Evolutionary conservation across 768 basidiomycete species (phyloP).

Genomic region (Tulasnella sp.): DNA sequence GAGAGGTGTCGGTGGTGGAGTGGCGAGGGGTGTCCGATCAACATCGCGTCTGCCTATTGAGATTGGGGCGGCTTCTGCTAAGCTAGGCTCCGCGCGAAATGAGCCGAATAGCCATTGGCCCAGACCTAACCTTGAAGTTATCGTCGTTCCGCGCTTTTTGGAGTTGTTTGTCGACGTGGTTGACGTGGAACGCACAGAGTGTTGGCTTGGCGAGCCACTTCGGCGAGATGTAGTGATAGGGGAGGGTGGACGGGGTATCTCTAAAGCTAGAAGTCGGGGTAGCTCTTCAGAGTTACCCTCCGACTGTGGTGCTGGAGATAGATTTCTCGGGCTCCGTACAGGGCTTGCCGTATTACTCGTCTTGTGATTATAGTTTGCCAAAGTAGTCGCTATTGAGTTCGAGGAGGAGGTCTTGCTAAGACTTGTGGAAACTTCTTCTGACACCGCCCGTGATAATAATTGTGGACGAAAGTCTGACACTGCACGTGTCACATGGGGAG

Average conservation of each 20-base stretch:
- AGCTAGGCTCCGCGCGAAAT: constrained; percentile 12
- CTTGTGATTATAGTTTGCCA: constrained; percentile 10
- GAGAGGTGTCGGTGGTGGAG: background rate
- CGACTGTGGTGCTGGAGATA: background rate
- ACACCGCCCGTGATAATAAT: background rate
- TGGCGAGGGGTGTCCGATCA: background rate
- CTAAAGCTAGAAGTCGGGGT: too few relatives aligned
- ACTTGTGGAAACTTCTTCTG: background rate
- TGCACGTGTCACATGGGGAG: background rate
- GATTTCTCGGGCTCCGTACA: background rate
- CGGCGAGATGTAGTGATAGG: background rate
- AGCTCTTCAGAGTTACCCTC: background rate
- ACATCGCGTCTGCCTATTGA: constrained; percentile 3
- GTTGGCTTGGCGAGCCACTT: constrained; percentile 56
- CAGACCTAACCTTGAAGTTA: constrained; percentile 9
- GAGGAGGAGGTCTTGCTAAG: constrained; percentile 1
- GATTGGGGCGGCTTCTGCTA: constrained; percentile 14
- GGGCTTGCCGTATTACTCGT: background rate
- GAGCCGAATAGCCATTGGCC: constrained; percentile 12
- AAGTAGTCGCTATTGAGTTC: constrained; percentile 3
- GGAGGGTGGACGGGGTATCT: background rate
- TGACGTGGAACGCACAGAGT: constrained; percentile 50
- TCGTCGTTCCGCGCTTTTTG: background rate
- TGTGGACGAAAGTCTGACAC: constrained; percentile 3
- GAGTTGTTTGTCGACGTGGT: constrained; percentile 32